phyloP scores from a whole-genome alignment of 148 eudicot species.

The Arctostaphylos glauca region DNA sequence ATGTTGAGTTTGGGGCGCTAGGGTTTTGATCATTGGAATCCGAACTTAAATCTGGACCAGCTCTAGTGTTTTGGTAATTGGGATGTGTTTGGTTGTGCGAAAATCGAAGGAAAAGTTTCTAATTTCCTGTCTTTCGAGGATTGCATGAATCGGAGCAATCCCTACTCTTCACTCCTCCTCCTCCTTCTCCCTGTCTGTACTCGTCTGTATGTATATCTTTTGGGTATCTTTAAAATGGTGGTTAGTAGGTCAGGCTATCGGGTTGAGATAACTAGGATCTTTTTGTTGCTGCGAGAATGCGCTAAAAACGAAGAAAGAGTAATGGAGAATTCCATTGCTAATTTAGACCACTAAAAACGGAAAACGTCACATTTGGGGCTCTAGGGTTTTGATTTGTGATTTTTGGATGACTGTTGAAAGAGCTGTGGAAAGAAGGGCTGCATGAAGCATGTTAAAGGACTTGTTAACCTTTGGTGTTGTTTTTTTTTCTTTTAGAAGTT shows the following conservation, averaged over 20 bases:
- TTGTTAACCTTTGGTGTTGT: background rate
- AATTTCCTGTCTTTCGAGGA: background rate
- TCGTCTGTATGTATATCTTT: background rate
- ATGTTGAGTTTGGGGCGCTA: background rate
- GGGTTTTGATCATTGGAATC: background rate
- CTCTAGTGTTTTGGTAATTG: conserved; percentile 1
- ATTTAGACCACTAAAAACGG: background rate
- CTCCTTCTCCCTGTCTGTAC: background rate
- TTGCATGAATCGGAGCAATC: background rate
- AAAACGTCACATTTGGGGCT: background rate
- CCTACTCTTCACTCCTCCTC: background rate
- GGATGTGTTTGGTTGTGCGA: conserved; percentile 2
- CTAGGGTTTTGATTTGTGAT: background rate
- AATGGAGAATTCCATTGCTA: background rate
- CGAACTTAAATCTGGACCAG: background rate
- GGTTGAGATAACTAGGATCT: background rate
- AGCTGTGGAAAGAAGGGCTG: background rate
- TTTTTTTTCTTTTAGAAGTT: background rate
- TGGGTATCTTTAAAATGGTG: background rate
- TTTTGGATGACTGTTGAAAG: background rate
- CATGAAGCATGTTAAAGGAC: background rate
- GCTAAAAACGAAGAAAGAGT: background rate
- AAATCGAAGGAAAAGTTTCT: background rate
- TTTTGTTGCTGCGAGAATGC: background rate
- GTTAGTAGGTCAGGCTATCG: background rate